Evolutionary conservation across 1,284 basidiomycete species (phyloP).

Genomic region (Microbotryomycetes sp.): DNA sequence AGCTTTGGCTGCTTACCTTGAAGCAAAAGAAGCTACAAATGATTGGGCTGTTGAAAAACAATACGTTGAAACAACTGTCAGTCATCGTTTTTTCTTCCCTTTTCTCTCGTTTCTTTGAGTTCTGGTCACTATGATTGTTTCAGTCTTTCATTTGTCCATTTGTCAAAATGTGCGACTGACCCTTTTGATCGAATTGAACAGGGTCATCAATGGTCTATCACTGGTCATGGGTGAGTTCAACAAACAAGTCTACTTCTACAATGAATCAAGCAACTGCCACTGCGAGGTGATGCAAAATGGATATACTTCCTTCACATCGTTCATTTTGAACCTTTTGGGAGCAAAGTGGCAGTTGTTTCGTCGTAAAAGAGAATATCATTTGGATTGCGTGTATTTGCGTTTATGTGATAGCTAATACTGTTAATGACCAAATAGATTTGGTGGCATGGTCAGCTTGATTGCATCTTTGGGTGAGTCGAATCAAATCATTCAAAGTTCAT

Average conservation of each 20-base stretch:
- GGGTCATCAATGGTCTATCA: constrained; percentile 35
- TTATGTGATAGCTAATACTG: too few species aligned
- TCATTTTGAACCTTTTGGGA: too few species aligned
- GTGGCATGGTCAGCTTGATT: constrained; percentile 33
- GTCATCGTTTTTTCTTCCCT: not conserved
- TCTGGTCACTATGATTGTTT: too few species aligned
- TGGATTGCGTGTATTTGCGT: not conserved
- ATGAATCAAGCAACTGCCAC: not conserved
- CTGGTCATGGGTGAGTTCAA: constrained; percentile 30
- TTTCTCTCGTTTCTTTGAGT: not conserved
- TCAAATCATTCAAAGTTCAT: not conserved
- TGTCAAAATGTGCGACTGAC: not conserved
- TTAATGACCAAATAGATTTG: too few species aligned
- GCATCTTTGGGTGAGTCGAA: constrained; percentile 21
- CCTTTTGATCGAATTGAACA: not conserved
- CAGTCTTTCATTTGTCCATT: too few species aligned
- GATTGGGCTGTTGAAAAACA: constrained; percentile 30
- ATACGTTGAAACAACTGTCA: constrained; percentile 28
- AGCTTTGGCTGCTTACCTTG: constrained; percentile 34
- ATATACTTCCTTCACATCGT: too few species aligned
- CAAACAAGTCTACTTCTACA: not conserved
- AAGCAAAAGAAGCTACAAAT: constrained; percentile 35
- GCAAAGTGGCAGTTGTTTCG: too few species aligned
- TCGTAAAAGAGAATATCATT: too few species aligned
- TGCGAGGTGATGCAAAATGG: too few species aligned